A percentile compares a stretch with the other conserved stretches of the same genome.
Conservation (phyloP, 768 basidiomycete species). For the Cubamyces sp. region DNA sequence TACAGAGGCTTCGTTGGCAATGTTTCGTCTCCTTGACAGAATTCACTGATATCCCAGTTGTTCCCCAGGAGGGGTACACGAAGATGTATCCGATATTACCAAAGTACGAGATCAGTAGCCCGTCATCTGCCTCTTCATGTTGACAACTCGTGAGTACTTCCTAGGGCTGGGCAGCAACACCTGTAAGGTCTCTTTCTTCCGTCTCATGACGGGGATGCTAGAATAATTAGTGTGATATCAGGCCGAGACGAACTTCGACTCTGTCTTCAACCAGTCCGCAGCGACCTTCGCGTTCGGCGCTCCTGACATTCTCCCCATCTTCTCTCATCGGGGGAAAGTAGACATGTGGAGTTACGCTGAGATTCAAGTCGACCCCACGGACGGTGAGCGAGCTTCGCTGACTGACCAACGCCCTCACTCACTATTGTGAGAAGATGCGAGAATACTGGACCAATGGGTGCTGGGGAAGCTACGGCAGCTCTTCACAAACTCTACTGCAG, state of each 20-base stretch:
- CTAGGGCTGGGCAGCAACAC: slow-evolving; percentile 86
- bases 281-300: slow-evolving; percentile 84
- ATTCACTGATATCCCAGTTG: too few relatives aligned
- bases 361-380: slow-evolving; percentile 84
- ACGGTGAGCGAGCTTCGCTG: slow-evolving; percentile 48
- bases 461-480: slow-evolving; percentile 66
- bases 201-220: background rate
- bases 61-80: slow-evolving; percentile 79
- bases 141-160: slow-evolving; percentile 17
- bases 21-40: background rate
- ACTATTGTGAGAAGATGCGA: slow-evolving; percentile 59
- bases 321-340: slow-evolving; percentile 69
- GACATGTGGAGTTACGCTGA: slow-evolving; percentile 77
- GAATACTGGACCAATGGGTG: slow-evolving; percentile 78
- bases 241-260: slow-evolving; percentile 71
- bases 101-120: slow-evolving; percentile 47
- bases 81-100: slow-evolving; percentile 86
- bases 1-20: slow-evolving; percentile 20
- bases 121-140: background rate
- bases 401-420: background rate
- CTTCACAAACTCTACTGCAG: slow-evolving; percentile 63
- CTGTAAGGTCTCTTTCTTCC: slow-evolving; percentile 43
- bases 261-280: slow-evolving; percentile 82
- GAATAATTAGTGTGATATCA: slow-evolving; percentile 19
- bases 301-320: slow-evolving; percentile 90